phyloP scores from a whole-genome alignment of 139 green algal genomes.

The Desmodesmus armatus region DNA sequence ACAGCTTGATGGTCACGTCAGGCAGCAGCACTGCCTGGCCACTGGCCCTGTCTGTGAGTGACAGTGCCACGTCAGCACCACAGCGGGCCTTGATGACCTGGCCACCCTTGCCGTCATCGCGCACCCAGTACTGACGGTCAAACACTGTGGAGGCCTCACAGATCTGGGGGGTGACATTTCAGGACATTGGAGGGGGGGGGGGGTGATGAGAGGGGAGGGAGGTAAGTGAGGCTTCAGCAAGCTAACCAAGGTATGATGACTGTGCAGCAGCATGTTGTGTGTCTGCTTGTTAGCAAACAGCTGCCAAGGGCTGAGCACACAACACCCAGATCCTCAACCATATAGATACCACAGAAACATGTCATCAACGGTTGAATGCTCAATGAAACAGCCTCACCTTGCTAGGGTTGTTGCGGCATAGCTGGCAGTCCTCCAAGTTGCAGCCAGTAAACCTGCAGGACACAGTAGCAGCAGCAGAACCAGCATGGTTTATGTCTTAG shows the following conservation, averaged over 20 bases:
- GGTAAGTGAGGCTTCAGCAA: too few species aligned
- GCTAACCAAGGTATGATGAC: too few species aligned
- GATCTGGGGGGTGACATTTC: not conserved
- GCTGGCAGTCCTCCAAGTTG: slow-evolving; percentile 42
- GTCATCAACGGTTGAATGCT: not conserved
- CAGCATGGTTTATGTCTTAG: too few species aligned
- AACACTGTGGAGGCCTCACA: too few species aligned
- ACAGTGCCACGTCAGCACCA: slow-evolving; percentile 30
- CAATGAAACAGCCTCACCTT: not conserved
- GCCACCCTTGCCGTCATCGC: slow-evolving; percentile 47
- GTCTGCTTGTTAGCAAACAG: too few species aligned
- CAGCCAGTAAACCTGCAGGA: slow-evolving; percentile 34
- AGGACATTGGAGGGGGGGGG: too few species aligned
- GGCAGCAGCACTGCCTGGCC: not conserved
- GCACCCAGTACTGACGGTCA: slow-evolving; percentile 49
- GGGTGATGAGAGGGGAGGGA: too few species aligned
- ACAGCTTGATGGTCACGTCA: slow-evolving; percentile 38
- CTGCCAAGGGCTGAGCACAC: too few species aligned
- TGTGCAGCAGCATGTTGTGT: too few species aligned
- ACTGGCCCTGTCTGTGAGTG: slow-evolving; percentile 31
- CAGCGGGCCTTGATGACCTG: slow-evolving; percentile 44
- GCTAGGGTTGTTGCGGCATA: slow-evolving; percentile 43
- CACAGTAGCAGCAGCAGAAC: not conserved
- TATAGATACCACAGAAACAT: not conserved
- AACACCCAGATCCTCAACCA: too few species aligned